Base-by-base conservation (phyloP, 1,284 basidiomycete species). In the Ceratorhiza oryzae-sativae region DNA sequence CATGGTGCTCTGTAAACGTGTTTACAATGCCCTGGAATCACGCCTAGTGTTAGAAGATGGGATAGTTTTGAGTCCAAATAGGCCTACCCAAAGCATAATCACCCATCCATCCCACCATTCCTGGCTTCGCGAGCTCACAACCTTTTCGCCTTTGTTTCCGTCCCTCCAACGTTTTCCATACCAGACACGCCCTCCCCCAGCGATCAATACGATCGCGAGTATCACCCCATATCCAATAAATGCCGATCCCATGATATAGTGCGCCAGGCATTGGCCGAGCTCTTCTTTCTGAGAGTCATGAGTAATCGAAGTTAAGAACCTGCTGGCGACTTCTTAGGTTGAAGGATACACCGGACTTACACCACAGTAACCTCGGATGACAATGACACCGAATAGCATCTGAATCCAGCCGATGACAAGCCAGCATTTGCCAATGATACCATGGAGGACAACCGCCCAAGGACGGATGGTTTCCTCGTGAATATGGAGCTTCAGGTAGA, bases 401-500 rank as follows among this genome's bases (percentile, higher is more conserved):
- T 96, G 94, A 1, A 85, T 85, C 94, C 94, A 98, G 20, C 91
- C 96, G 18, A 98, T 77, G 70, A 98, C 83, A 0, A 95, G 95
- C 80, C 94, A 98, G 20, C 83, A 76, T 79, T 93, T 95, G 20
- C 97, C 97, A 2, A 98, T 80, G 18, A 94, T 76, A 0, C 94
- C 91, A 77, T 98, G 97, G 0, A 85, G 80, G 10, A 83, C 81
- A 13, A 95, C 91, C 6, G 90, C 86, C 77, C 86, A 91, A 0
- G 92, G 91, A 27, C 95, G 86, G 10, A 95, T 77, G 0, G 86
- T 86, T 74, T 85, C 83, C 80, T 98, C 93, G 74, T 95, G 86
- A 23, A 98, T 89, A 80, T 98, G 97, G 3, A 97, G 83, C 81
- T 97, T 98, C 75, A 98, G 89, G 80, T 97, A 98, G 72, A 95